Evolutionary conservation across 176 grass and related monocot species (phyloP).

Genomic region (Eragrostis curvula): DNA sequence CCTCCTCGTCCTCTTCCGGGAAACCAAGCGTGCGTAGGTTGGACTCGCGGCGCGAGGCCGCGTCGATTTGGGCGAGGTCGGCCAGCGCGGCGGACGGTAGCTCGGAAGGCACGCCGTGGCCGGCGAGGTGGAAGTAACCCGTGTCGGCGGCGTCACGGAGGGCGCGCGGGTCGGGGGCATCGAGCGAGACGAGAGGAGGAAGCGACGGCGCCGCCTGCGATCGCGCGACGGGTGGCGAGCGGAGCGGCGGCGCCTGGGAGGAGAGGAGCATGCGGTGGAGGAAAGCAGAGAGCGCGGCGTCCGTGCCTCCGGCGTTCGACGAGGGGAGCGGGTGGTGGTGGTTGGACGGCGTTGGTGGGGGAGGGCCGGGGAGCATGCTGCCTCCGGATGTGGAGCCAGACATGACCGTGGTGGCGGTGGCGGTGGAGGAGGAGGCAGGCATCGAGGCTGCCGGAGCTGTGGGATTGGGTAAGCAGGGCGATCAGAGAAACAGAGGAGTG

Average conservation of each 20-base stretch:
- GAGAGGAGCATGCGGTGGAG: conserved; percentile 56
- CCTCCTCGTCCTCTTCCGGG: conserved; percentile 35
- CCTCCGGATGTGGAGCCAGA: background rate
- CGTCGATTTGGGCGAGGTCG: conserved; percentile 37
- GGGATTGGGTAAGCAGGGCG: background rate
- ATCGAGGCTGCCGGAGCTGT: conserved; percentile 39
- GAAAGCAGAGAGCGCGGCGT: conserved; percentile 58
- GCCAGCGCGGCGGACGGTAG: conserved; percentile 54
- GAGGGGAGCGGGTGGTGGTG: conserved; percentile 29
- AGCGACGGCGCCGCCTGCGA: background rate
- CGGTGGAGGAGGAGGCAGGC: conserved; percentile 38
- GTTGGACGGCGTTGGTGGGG: conserved; percentile 69
- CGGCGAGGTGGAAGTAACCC: conserved; percentile 81
- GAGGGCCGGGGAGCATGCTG: conserved; percentile 49
- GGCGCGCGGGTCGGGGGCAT: background rate
- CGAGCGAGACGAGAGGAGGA: conserved; percentile 53
- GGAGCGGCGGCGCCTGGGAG: conserved; percentile 22
- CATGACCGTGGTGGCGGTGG: background rate
- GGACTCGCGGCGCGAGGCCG: background rate
- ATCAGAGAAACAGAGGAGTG: background rate
- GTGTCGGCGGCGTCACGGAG: conserved; percentile 50
- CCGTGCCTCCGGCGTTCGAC: conserved; percentile 28
- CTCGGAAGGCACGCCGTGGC: conserved; percentile 51
- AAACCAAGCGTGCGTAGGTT: conserved; percentile 49
- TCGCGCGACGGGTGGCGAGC: background rate